These are phyloP conservation scores for Septoria linicola DNA, from an alignment of 2,329 filamentous ascomycete species.

Conservation along the genomic window DNA sequence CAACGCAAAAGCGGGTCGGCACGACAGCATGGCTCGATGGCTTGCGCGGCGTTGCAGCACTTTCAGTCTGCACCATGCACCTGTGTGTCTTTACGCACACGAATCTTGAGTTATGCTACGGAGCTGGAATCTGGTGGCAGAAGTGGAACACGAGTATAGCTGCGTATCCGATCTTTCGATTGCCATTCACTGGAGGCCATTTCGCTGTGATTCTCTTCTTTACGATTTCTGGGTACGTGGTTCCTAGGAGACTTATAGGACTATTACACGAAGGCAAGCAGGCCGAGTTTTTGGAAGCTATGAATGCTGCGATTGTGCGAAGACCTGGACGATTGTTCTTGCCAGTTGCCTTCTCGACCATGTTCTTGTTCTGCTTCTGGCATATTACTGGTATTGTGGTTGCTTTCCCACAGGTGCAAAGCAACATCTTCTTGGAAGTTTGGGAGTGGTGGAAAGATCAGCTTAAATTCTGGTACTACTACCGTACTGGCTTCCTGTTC, in stretches of 20 bases:
- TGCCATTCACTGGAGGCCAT: conserved; percentile 61
- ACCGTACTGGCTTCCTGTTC: conserved; percentile 45
- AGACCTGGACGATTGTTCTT: conserved; percentile 51
- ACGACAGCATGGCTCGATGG: conserved; percentile 62
- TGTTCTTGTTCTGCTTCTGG: conserved; percentile 54
- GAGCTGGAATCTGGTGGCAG: conserved; percentile 30
- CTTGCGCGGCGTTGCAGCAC: conserved; percentile 63
- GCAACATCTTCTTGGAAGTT: conserved; percentile 50
- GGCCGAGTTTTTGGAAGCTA: conserved; percentile 41
- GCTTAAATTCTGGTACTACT: conserved; percentile 68
- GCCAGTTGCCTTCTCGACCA: conserved; percentile 55
- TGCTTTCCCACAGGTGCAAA: conserved; percentile 33
- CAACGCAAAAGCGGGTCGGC: conserved; percentile 16
- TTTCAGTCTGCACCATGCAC: conserved; percentile 64
- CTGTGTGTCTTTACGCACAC: conserved; percentile 57
- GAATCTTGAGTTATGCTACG: conserved; percentile 44
- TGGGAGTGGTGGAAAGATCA: conserved; percentile 54
- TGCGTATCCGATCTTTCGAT: conserved; percentile 57
- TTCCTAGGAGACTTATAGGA: conserved; percentile 45
- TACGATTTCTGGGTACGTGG: conserved; percentile 54
- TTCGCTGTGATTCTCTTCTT: conserved; percentile 56
- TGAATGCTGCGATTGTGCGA: conserved; percentile 51
- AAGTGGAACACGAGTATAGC: conserved; percentile 46
- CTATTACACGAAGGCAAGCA: conserved; percentile 36
- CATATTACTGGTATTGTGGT: conserved; percentile 54